Conservation (phyloP, 176 grass and related monocot genomes). For the Aegilops tauschii region DNA sequence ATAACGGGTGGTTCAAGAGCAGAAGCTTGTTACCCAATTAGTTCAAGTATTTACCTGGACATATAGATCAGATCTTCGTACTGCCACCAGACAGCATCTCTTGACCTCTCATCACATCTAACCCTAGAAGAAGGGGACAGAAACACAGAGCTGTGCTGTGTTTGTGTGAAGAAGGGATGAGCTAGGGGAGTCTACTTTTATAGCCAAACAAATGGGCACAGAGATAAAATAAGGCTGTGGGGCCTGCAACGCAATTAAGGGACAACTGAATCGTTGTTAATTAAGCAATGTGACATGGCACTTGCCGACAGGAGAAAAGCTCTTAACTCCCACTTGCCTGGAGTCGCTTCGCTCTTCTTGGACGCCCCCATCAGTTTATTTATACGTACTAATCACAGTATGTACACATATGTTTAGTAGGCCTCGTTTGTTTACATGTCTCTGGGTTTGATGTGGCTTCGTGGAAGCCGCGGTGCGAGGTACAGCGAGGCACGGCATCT, state of each 20-base stretch:
- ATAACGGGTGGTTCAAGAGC: not conserved
- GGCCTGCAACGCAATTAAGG: constrained; percentile 12
- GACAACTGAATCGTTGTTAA: not conserved
- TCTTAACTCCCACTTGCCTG: constrained; percentile 18
- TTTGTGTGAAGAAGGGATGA: constrained; percentile 9
- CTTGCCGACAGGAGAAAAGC: constrained; percentile 8
- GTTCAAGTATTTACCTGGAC: constrained; percentile 22
- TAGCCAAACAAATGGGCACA: not conserved
- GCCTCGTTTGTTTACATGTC: too few relatives aligned
- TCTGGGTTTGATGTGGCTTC: too few relatives aligned
- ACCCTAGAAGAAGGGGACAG: constrained; percentile 12
- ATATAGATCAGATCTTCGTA: constrained; percentile 32
- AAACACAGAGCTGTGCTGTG: not conserved
- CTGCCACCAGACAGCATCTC: not conserved
- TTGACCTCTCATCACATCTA: constrained; percentile 10
- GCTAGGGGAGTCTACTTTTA: constrained; percentile 12
- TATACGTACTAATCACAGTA: too few relatives aligned
- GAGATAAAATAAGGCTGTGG: not conserved
- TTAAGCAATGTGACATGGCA: constrained; percentile 21
- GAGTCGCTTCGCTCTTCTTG: constrained; percentile 1
- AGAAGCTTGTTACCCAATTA: constrained; percentile 13
- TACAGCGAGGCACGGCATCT: too few relatives aligned
- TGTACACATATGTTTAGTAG: too few relatives aligned
- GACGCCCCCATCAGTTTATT: not conserved
- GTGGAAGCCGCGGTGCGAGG: too few relatives aligned